Conservation (phyloP, 345 rosid species). For the Sisymbrium irio region DNA sequence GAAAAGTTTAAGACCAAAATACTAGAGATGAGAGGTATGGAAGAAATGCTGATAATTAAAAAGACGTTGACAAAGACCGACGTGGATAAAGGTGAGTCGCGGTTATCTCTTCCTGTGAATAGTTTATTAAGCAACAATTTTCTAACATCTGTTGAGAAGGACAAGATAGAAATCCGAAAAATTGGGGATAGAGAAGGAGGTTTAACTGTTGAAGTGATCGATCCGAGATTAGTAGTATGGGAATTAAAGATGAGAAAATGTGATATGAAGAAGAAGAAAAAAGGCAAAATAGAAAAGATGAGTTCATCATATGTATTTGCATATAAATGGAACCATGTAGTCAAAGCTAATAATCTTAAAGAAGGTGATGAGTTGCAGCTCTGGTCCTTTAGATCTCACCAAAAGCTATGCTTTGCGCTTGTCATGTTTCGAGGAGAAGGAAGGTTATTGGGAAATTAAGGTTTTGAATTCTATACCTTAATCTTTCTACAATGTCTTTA, state of each 20-base stretch:
- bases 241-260: slow-evolving; percentile 5
- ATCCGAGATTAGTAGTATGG: background rate
- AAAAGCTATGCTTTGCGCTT: slow-evolving; percentile 10
- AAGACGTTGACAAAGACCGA: background rate
- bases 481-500: background rate
- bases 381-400: slow-evolving; percentile 13
- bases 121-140: background rate
- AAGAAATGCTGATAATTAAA: background rate
- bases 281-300: background rate
- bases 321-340: slow-evolving; percentile 11
- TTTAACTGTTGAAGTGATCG: slow-evolving; percentile 12
- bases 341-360: background rate
- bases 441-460: background rate
- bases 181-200: slow-evolving; percentile 10
- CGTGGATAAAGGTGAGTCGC: background rate
- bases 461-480: background rate
- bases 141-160: slow-evolving; percentile 1
- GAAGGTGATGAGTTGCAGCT: background rate
- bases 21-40: background rate
- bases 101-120: background rate
- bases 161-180: background rate
- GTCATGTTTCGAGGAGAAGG: background rate
- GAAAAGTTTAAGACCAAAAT: background rate
- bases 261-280: background rate
- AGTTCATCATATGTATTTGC: background rate